phyloP scores from a whole-genome alignment of 2,329 filamentous ascomycete genomes.

The Arthroderma sp. region DNA sequence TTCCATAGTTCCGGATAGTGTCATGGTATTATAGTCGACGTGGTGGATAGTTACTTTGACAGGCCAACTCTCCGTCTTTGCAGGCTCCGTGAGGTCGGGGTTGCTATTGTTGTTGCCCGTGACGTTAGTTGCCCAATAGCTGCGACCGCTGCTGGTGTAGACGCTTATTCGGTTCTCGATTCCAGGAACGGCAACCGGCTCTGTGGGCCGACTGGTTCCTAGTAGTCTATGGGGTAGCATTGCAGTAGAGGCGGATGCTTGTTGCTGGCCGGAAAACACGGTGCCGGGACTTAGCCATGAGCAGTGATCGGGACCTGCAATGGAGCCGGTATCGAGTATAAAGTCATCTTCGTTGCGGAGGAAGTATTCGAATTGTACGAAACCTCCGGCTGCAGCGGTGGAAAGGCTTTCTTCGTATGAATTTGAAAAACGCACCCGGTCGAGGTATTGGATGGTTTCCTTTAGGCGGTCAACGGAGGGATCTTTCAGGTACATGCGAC shows the following conservation, averaged over 20 bases:
- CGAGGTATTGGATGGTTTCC: slow-evolving; percentile 50
- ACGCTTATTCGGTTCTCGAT: slow-evolving; percentile 27
- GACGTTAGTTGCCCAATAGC: slow-evolving; percentile 25
- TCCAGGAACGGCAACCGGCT: slow-evolving; percentile 28
- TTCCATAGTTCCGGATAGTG: slow-evolving; percentile 56
- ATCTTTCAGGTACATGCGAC: slow-evolving; percentile 27
- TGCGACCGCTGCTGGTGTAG: slow-evolving; percentile 27
- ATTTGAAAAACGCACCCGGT: slow-evolving; percentile 43
- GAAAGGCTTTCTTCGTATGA: slow-evolving; percentile 44
- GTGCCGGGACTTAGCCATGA: slow-evolving; percentile 53
- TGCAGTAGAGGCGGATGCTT: slow-evolving; percentile 34
- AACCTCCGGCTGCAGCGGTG: slow-evolving; percentile 42
- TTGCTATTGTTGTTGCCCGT: slow-evolving; percentile 15
- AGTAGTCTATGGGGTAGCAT: slow-evolving; percentile 23
- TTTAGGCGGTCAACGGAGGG: slow-evolving; percentile 36
- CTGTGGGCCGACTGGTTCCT: slow-evolving; percentile 19
- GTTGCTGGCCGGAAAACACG: slow-evolving; percentile 50
- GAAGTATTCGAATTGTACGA: slow-evolving; percentile 43
- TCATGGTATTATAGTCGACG: slow-evolving; percentile 50
- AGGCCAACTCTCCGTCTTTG: slow-evolving; percentile 50
- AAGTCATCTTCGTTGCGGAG: slow-evolving; percentile 45
- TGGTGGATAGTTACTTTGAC: slow-evolving; percentile 55
- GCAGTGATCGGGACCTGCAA: slow-evolving; percentile 41
- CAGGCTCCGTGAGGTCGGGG: slow-evolving; percentile 8
- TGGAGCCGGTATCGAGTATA: slow-evolving; percentile 42